Conservation (phyloP, 2,329 filamentous ascomycete genomes). For the Ceratocystis albifundus region DNA sequence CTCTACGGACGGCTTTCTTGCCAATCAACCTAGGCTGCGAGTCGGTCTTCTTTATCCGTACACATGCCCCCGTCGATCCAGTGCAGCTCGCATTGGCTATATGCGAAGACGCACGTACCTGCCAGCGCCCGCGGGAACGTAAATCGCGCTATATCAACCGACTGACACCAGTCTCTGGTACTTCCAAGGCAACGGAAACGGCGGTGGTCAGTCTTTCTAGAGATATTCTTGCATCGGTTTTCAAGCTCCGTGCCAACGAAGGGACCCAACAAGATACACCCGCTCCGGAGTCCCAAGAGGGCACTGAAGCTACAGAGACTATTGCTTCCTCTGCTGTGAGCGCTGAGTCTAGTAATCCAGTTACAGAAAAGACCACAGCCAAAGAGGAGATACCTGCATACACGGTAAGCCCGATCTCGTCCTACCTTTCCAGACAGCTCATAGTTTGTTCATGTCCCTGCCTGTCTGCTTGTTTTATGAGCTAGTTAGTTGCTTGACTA, state of each 20-base stretch:
- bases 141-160: slow-evolving; percentile 49
- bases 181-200: slow-evolving; percentile 55
- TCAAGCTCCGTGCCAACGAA: slow-evolving; percentile 36
- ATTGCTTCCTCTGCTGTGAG: neutral
- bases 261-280: slow-evolving; percentile 5
- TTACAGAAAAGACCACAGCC: neutral
- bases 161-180: slow-evolving; percentile 41
- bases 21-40: slow-evolving; percentile 46
- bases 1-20: slow-evolving; percentile 38
- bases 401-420: slow-evolving; percentile 34
- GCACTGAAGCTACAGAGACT: neutral
- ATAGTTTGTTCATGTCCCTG: too few species aligned
- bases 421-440: neutral
- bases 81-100: slow-evolving; percentile 43
- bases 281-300: neutral
- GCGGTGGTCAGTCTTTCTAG: slow-evolving; percentile 55
- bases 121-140: slow-evolving; percentile 34
- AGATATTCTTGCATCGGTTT: slow-evolving; percentile 51
- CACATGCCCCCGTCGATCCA: slow-evolving; percentile 44
- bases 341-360: neutral
- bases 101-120: slow-evolving; percentile 42
- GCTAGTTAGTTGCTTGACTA: neutral
- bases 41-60: slow-evolving; percentile 53
- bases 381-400: slow-evolving; percentile 26
- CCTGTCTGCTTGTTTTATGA: neutral